A percentile compares a stretch with the other conserved stretches of the same genome.
These are phyloP conservation scores for Harringtonia lauricola DNA, from an alignment of 2,329 filamentous ascomycete genomes.

Conservation along the genomic window DNA sequence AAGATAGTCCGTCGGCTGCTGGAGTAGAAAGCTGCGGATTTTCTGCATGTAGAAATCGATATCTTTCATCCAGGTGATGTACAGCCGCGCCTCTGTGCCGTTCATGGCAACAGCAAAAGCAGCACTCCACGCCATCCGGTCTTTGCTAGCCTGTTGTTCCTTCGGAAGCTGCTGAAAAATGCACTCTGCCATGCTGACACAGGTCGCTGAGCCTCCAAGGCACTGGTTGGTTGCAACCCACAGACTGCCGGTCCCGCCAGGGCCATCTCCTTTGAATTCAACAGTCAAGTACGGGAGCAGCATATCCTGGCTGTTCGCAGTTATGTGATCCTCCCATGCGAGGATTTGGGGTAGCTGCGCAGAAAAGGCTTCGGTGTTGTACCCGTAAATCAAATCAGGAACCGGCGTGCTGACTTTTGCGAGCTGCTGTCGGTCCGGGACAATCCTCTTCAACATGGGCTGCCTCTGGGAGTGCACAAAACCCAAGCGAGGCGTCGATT, in stretches of 20 bases:
- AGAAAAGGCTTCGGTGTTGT: too few relatives aligned
- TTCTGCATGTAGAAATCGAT: constrained; percentile 18
- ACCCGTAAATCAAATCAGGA: too few relatives aligned
- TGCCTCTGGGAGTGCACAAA: too few relatives aligned
- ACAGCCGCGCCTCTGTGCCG: constrained; percentile 20
- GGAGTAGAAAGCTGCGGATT: constrained; percentile 19
- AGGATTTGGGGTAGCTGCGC: too few relatives aligned
- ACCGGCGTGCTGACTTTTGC: too few relatives aligned
- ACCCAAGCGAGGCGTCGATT: too few relatives aligned
- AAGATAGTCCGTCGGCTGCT: constrained; percentile 16
- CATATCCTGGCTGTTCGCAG: not conserved
- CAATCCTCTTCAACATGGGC: too few relatives aligned
- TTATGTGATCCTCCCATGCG: too few relatives aligned
- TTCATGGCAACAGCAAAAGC: constrained; percentile 24
- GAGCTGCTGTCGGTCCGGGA: too few relatives aligned
- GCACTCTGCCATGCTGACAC: constrained; percentile 19
- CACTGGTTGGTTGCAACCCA: constrained; percentile 26
- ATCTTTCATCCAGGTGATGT: constrained; percentile 23
- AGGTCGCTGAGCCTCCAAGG: constrained; percentile 19
- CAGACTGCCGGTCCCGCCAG: constrained; percentile 14
- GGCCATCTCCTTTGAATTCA: constrained; percentile 20
- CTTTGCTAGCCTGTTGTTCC: constrained; percentile 10
- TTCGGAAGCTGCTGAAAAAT: constrained; percentile 13
- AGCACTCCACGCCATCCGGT: constrained; percentile 15
- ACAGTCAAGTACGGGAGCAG: constrained; percentile 17